phyloP scores from a whole-genome alignment of 345 rosid species.

The Camelina neglecta region DNA sequence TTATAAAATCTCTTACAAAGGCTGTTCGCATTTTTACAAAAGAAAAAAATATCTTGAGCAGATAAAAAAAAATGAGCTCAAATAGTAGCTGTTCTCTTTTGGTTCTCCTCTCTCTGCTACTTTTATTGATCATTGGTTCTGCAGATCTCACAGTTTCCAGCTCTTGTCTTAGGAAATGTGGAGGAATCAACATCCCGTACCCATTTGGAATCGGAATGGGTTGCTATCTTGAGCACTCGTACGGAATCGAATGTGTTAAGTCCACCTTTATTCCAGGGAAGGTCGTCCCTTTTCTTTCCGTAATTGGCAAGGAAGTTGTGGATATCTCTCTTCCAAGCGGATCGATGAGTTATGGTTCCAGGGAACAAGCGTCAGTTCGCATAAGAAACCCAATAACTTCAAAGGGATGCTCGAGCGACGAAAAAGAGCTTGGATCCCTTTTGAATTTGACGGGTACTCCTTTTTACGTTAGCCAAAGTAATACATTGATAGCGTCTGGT shows the following conservation, averaged over 20 bases:
- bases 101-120: too few species aligned
- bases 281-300: not conserved
- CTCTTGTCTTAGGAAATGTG: not conserved
- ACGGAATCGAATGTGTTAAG: not conserved
- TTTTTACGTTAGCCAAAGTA: not conserved
- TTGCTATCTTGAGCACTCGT: not conserved
- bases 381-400: constrained; percentile 7
- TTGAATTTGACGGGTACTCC: constrained; percentile 10
- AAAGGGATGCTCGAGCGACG: constrained; percentile 4
- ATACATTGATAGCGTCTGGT: not conserved
- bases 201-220: not conserved
- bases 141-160: too few species aligned
- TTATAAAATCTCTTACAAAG: too few species aligned
- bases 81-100: too few species aligned
- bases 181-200: not conserved
- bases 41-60: too few species aligned
- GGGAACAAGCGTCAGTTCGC: not conserved
- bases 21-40: too few species aligned
- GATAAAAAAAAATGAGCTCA: too few species aligned
- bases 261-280: not conserved
- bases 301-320: not conserved
- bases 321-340: not conserved
- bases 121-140: too few species aligned
- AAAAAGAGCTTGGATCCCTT: not conserved
- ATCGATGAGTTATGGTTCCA: too few species aligned